Conservation (phyloP, 495 filamentous ascomycete genomes). For the Halenospora varia region DNA sequence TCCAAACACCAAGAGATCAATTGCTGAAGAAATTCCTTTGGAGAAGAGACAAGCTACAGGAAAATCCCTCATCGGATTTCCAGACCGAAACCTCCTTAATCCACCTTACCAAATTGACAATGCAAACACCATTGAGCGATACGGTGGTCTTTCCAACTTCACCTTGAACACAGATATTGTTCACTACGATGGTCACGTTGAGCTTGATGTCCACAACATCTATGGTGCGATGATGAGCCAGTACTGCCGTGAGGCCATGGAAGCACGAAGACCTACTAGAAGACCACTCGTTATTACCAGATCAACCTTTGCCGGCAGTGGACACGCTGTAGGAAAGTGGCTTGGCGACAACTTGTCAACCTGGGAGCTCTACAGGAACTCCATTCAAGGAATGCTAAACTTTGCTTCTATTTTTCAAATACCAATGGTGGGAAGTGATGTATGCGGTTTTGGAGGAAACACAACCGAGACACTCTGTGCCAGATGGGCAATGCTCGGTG, state of each 20-base stretch:
- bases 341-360: constrained; percentile 74
- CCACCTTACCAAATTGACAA: constrained; percentile 75
- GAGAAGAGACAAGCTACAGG: not conserved
- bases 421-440: constrained; percentile 78
- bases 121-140: constrained; percentile 34
- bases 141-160: constrained; percentile 61
- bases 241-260: constrained; percentile 62
- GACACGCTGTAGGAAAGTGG: constrained; percentile 78
- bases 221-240: constrained; percentile 52
- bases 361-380: constrained; percentile 62
- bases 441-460: constrained; percentile 69
- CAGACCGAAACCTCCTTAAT: constrained; percentile 59
- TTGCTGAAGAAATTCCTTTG: not conserved
- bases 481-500: constrained; percentile 51
- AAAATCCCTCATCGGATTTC: constrained; percentile 39
- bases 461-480: constrained; percentile 73
- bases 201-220: constrained; percentile 50
- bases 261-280: constrained; percentile 55
- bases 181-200: constrained; percentile 62
- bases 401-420: constrained; percentile 78
- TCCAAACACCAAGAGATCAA: constrained; percentile 3
- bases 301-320: constrained; percentile 76
- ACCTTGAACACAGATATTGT: constrained; percentile 71
- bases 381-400: constrained; percentile 65
- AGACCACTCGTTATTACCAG: constrained; percentile 79